These are phyloP conservation scores for Blastomyces emzantsi DNA, from an alignment of 2,329 filamentous ascomycete species.

Conservation along the genomic window DNA sequence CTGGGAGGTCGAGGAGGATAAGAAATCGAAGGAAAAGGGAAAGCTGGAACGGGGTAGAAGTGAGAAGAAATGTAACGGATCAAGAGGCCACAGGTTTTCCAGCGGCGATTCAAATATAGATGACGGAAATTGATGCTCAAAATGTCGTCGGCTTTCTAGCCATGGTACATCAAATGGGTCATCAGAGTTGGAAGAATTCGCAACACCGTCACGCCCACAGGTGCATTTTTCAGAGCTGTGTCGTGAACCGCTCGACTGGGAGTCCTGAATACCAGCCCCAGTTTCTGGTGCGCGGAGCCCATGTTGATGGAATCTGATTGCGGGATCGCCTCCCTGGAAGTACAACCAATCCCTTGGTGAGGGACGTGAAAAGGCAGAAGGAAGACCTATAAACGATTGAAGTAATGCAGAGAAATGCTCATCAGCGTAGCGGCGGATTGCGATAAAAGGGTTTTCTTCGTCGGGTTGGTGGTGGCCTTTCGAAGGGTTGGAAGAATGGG, in stretches of 20 bases:
- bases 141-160: slow-evolving; percentile 19
- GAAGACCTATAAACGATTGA: slow-evolving; percentile 43
- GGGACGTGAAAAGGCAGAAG: slow-evolving; percentile 29
- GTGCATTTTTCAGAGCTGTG: neutral
- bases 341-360: slow-evolving; percentile 29
- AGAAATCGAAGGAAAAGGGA: slow-evolving; percentile 26
- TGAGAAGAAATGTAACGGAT: slow-evolving; percentile 23
- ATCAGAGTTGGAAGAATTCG: neutral
- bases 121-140: slow-evolving; percentile 20
- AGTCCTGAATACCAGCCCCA: neutral
- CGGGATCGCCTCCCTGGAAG: slow-evolving; percentile 27
- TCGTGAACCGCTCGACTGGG: neutral
- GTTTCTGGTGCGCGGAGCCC: slow-evolving; percentile 11
- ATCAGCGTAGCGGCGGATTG: slow-evolving; percentile 54
- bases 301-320: slow-evolving; percentile 8
- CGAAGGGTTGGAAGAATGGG: neutral
- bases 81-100: slow-evolving; percentile 27
- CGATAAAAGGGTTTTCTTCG: slow-evolving; percentile 48
- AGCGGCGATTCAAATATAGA: slow-evolving; percentile 30
- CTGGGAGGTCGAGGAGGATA: slow-evolving; percentile 28
- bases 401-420: slow-evolving; percentile 48
- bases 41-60: slow-evolving; percentile 24
- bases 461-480: neutral
- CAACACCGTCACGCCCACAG: slow-evolving; percentile 4
- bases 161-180: slow-evolving; percentile 20